Conservation (phyloP, 768 basidiomycete species). For the Ramaria sp. region DNA sequence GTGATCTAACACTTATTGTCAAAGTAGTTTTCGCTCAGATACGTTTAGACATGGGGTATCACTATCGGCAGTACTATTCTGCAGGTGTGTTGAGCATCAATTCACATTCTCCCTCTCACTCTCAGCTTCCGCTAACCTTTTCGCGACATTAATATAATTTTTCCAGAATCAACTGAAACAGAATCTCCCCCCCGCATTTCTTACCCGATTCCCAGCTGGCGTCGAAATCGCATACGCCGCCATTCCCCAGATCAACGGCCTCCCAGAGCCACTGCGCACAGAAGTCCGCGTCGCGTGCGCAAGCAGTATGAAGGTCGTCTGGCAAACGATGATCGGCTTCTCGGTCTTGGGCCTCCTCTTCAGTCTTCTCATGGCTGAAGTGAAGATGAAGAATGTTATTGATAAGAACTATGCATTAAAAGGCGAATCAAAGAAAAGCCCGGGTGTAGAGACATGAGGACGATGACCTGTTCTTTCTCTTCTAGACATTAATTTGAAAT, state of each 20-base stretch:
- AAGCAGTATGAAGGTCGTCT: constrained; percentile 26
- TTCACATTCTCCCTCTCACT: too few species aligned
- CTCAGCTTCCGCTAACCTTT: too few species aligned
- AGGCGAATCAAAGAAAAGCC: too few species aligned
- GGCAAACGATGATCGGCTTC: constrained; percentile 33
- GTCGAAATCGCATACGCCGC: constrained; percentile 11
- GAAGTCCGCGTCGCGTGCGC: constrained; percentile 15
- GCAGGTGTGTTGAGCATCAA: too few species aligned
- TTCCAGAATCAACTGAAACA: constrained; percentile 18
- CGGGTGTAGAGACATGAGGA: too few species aligned
- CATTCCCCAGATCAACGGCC: constrained; percentile 5
- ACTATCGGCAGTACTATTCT: constrained; percentile 18
- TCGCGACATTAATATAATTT: too few species aligned
- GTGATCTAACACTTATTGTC: too few species aligned
- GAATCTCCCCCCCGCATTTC: constrained; percentile 15
- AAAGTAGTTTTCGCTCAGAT: too few species aligned
- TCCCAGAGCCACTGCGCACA: constrained; percentile 12
- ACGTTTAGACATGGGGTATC: constrained; percentile 19
- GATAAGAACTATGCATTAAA: too few species aligned
- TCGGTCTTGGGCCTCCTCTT: constrained; percentile 24
- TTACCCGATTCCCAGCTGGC: constrained; percentile 1
- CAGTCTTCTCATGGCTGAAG: constrained; percentile 23
- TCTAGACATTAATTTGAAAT: too few species aligned
- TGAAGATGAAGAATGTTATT: constrained; percentile 20
- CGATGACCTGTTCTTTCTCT: too few species aligned